Base-by-base conservation (phyloP, 768 basidiomycete species). In the Pleurotus salmoneostramineus region DNA sequence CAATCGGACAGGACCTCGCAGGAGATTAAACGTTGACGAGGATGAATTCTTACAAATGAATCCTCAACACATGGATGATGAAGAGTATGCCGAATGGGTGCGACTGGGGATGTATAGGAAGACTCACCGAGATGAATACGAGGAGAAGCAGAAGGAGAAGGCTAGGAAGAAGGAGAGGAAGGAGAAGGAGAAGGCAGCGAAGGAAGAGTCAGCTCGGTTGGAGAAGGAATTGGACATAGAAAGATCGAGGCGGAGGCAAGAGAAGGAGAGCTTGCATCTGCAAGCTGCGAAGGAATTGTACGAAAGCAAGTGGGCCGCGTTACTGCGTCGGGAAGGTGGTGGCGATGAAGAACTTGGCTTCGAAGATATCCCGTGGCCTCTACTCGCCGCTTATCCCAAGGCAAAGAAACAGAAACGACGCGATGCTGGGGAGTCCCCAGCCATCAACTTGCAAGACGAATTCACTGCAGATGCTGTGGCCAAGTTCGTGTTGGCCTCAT, bases 31-130 rank as follows among this genome's bases (percentile, higher is more conserved):
- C 57, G 63, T 47, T 46, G 68, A 69, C 32, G 69, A 68, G 57
- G 74, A 78, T 61, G 71, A 71, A 32, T 70, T 76, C 63, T 60
- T 72, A 69, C 83, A 68, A 63, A 72, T 69, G 67, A 77, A 71
- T 63, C 82, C 73, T 42, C 69, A 65, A 35, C 49, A 67, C 49
- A 88, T 95, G 88, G 86, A 88, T 59, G 93, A 95, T 6, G 89
- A 95, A 62, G 87, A 92, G 59, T 96, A 96, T 63, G 83, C 88
- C 1, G 91, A 93, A 64, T 95, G 91, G 89, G 74, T 96, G 51
- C 76, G 94, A 61, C 71, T 79, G 27, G 92, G 91, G 48, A 95
- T 97, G 90, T 94, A 27, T 55, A 91, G 89, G 70, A 85, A 81
- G 70, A 84, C 82, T 7, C 86, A 91, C 63, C 83, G 84, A 1